Conservation (phyloP, 1,284 basidiomycete species). For the Cutaneotrichosporon sp. region DNA sequence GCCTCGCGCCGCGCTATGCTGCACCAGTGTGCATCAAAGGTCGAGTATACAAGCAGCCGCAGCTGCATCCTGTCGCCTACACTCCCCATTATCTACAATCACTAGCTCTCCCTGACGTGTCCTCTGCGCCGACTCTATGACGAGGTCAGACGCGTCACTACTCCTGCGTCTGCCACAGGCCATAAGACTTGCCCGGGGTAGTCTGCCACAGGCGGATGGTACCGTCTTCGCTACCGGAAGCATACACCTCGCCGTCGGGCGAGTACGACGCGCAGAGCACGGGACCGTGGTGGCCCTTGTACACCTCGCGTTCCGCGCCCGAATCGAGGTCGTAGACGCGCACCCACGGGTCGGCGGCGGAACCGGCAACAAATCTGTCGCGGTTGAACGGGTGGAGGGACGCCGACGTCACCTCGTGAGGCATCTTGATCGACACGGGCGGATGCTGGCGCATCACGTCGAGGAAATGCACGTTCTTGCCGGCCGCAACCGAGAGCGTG, state of each 20-base stretch:
- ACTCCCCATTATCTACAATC: no score
- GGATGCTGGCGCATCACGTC: conserved; percentile 54
- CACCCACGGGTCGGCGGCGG: conserved; percentile 88
- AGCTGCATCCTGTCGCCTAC: no score
- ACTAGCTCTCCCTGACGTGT: no score
- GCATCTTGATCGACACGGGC: conserved; percentile 53
- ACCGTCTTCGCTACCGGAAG: conserved; percentile 74
- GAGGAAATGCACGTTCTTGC: conserved; percentile 81
- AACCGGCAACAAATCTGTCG: conserved; percentile 91
- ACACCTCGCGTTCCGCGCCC: conserved; percentile 82
- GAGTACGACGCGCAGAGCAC: conserved; percentile 90
- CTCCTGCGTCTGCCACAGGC: conserved; percentile 68
- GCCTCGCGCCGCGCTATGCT: no score
- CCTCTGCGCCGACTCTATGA: no score
- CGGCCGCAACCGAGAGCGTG: conserved; percentile 81
- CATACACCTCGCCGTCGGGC: conserved; percentile 97
- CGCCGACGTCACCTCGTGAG: conserved; percentile 81
- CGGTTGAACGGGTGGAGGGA: conserved; percentile 83
- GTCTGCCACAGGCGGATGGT: conserved; percentile 97
- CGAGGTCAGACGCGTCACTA: no score
- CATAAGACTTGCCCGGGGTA: conserved; percentile 84
- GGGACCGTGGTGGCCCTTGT: conserved; percentile 97
- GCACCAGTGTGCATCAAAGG: no score
- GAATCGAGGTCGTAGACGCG: conserved; percentile 78
- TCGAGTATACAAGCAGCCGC: no score